Conservation (phyloP, 805 yeast genomes). For the Citeromyces matritensis region DNA sequence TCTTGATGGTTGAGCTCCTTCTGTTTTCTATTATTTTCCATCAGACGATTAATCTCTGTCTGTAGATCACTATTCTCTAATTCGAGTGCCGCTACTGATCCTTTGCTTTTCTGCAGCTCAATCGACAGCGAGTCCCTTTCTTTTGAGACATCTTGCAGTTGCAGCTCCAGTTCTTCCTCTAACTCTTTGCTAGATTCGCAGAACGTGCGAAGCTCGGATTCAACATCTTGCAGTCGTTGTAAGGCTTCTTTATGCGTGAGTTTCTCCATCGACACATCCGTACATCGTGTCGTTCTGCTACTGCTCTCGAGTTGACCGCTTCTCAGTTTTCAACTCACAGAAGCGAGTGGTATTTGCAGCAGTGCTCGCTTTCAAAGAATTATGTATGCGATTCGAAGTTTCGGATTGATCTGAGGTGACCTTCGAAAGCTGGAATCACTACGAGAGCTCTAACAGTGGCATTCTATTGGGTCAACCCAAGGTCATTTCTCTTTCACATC, state of each 20-base stretch:
- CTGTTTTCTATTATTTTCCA: conserved; percentile 8
- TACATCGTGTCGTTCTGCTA: not conserved
- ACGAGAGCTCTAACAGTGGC: too few relatives aligned
- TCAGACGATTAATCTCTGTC: conserved; percentile 2
- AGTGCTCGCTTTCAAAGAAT: too few relatives aligned
- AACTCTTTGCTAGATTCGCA: conserved; percentile 26
- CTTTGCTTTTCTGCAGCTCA: conserved; percentile 1
- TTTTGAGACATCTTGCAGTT: conserved; percentile 14
- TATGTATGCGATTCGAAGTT: too few relatives aligned
- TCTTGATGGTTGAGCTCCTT: conserved; percentile 6
- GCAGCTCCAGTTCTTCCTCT: conserved; percentile 28
- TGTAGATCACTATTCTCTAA: conserved; percentile 2
- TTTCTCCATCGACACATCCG: not conserved
- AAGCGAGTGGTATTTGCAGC: too few relatives aligned
- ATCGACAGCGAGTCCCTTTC: conserved; percentile 11
- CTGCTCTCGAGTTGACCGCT: not conserved
- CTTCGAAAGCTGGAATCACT: too few relatives aligned
- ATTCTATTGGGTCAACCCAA: too few relatives aligned
- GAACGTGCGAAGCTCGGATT: conserved; percentile 21
- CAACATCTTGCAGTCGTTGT: conserved; percentile 19
- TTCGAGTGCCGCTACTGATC: not conserved
- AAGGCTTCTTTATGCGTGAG: conserved; percentile 9
- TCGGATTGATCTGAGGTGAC: too few relatives aligned
- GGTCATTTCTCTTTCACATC: too few relatives aligned
- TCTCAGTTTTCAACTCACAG: not conserved